phyloP scores from a whole-genome alignment of 495 filamentous ascomycete species.

The Hyaloscypha bicolor region DNA sequence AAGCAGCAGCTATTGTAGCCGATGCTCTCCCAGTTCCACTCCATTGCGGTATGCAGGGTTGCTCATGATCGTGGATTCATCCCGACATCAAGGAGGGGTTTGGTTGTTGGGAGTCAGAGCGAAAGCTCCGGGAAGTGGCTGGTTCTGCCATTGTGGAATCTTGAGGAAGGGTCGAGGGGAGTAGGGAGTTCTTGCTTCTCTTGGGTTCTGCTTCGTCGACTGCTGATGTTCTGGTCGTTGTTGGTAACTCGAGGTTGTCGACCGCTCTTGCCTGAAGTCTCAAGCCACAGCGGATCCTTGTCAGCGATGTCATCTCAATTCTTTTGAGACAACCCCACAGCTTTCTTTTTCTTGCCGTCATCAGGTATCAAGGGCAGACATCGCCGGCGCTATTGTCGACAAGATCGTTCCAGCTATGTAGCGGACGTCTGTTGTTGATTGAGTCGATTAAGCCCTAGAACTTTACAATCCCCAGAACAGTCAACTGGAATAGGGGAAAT shows the following conservation, averaged over 20 bases:
- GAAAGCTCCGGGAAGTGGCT: not conserved
- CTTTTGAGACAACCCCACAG: not conserved
- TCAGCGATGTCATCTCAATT: not conserved
- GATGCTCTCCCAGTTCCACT: constrained; percentile 40
- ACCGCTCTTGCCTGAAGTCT: not conserved
- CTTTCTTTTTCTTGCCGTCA: not conserved
- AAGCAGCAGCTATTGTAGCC: constrained; percentile 40
- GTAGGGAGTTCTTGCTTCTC: not conserved
- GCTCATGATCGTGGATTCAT: not conserved
- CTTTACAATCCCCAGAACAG: too few relatives aligned
- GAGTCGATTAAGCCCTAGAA: too few relatives aligned
- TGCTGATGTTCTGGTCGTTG: not conserved
- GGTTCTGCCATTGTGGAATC: not conserved
- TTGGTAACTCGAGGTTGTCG: not conserved
- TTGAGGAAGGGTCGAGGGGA: not conserved
- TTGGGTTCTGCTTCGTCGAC: not conserved
- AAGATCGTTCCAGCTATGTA: not conserved
- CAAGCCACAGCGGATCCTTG: not conserved
- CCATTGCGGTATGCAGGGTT: constrained; percentile 16
- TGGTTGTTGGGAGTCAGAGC: not conserved
- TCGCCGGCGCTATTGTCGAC: not conserved
- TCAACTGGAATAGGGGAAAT: too few relatives aligned
- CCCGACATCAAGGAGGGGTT: not conserved
- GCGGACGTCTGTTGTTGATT: too few relatives aligned
- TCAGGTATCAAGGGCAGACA: not conserved